Percentiles rank a stretch among this genome's conserved stretches.
Evolutionary conservation across 805 yeast genomes (phyloP).

Genomic region (Hanseniaspora valbyensis): DNA sequence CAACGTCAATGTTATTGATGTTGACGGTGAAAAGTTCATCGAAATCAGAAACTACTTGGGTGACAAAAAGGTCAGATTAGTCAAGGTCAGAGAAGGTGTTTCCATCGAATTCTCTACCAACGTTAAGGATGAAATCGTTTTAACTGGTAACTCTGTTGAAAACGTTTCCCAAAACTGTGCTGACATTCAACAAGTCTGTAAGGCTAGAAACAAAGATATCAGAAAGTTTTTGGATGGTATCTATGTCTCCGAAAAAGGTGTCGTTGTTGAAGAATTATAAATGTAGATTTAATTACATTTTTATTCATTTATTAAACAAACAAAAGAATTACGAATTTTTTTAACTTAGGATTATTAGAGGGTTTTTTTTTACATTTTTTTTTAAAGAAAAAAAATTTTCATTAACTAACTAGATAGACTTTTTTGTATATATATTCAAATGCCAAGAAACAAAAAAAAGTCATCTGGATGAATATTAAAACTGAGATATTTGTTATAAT

Average conservation of each 20-base stretch:
- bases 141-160: slow-evolving; percentile 93
- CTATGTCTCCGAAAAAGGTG: slow-evolving; percentile 93
- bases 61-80: slow-evolving; percentile 92
- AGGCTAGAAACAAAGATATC: slow-evolving; percentile 99
- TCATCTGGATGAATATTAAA: not conserved
- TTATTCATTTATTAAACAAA: too few species aligned
- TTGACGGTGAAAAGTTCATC: slow-evolving; percentile 60
- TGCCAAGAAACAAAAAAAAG: slow-evolving; percentile 5
- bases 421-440: slow-evolving; percentile 11
- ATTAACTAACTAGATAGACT: slow-evolving; percentile 14
- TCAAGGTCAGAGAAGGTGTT: slow-evolving; percentile 84
- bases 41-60: slow-evolving; percentile 99
- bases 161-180: slow-evolving; percentile 98
- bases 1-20: slow-evolving; percentile 83
- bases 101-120: slow-evolving; percentile 64
- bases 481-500: slow-evolving; percentile 13
- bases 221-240: slow-evolving; percentile 99
- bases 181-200: slow-evolving; percentile 93
- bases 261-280: slow-evolving; percentile 52
- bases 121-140: slow-evolving; percentile 89
- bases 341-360: slow-evolving; percentile 4
- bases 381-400: slow-evolving; percentile 18
- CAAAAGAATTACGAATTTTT: too few species aligned
- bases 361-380: not conserved
- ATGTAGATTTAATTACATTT: too few species aligned